Evolutionary conservation across 1,284 basidiomycete species (phyloP).

Genomic region (Papiliotrema terrestris): DNA sequence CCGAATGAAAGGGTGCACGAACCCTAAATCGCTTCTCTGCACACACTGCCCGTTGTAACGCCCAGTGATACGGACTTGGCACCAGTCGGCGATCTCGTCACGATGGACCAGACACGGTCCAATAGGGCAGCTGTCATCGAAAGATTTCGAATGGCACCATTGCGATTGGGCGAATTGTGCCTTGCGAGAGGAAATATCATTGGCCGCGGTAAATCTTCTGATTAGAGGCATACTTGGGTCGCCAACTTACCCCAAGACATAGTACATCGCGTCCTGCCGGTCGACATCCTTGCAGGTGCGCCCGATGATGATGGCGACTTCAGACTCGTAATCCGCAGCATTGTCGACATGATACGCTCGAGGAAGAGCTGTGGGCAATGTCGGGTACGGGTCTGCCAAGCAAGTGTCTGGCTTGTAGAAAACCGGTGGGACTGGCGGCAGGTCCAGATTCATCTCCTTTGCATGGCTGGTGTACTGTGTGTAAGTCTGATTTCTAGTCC

Average conservation of each 20-base stretch:
- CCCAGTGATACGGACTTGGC: neutral
- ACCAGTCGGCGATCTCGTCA: conserved; percentile 3
- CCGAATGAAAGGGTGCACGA: conserved; percentile 8
- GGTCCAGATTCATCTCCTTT: conserved; percentile 4
- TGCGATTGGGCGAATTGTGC: conserved; percentile 23
- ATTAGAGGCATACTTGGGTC: conserved; percentile 32
- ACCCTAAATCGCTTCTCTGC: conserved; percentile 36
- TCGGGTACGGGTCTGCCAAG: conserved; percentile 13
- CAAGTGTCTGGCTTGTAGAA: neutral
- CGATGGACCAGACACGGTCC: conserved; percentile 42
- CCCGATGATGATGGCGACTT: neutral
- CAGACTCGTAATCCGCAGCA: neutral
- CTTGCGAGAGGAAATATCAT: conserved; percentile 20
- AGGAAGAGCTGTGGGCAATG: conserved; percentile 2
- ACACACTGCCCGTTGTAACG: neutral
- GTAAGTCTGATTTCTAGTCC: neutral
- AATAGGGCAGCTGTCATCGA: conserved; percentile 49
- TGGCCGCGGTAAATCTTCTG: conserved; percentile 13
- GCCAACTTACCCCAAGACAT: conserved; percentile 11
- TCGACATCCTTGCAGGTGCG: neutral
- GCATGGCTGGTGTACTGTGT: conserved; percentile 48
- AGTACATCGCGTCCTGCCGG: neutral
- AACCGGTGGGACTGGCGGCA: neutral
- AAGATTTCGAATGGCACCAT: conserved; percentile 34
- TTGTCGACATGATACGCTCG: neutral